Base-by-base conservation (phyloP, 176 grass and related monocot species). In the Chrysopogon serrulatus region DNA sequence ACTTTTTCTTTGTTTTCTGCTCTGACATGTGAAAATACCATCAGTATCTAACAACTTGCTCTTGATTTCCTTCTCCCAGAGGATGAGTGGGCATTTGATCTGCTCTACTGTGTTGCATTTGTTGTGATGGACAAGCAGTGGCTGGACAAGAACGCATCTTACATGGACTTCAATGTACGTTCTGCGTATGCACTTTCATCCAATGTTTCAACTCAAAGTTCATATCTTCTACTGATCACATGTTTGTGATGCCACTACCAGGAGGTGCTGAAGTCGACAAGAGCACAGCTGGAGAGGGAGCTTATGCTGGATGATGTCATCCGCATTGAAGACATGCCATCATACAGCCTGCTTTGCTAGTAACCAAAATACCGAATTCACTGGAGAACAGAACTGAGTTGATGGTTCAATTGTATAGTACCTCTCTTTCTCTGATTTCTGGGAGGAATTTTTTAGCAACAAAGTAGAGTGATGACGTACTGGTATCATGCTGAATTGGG, bases 161-260 rank as follows among this genome's bases (percentile, higher is more conserved):
- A 98, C 91, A 98, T 98, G 96, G 96, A 98, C 79, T 98, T 98
- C 80, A 98, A 98, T 90, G 96, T 94, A 85, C 24, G n/a, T n/a
- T n/a, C n/a, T n/a, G n/a, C n/a, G 2, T 15, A 14, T 70, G 34
- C 11, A 27, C 71, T 12, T 5, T 49, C 73, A 78, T 72, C 34
- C 51, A 80, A 16, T 21, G 67, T 71, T 47, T 9, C 15, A 77
- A 81, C 11, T 17, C 43, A 31, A 37, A 65, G 4, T 65, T 16
- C 71, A 3, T 77, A n/a, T 35, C 32, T 62, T 14, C 9, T 26
- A 76, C 44, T 9, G 49, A 11, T 81, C 10, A 65, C 36, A 63
- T 44, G 43, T 34, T 73, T 68, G 8, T 84, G 36, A 21, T 73
- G 21, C 40, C 45, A 82, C 57, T 68, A 6, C 36, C 62, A 98